A percentile compares a stretch with the other conserved stretches of the same genome.
These are phyloP conservation scores for Cucurbita moschata DNA, from an alignment of 306 rosid genomes.

Conservation along the genomic window DNA sequence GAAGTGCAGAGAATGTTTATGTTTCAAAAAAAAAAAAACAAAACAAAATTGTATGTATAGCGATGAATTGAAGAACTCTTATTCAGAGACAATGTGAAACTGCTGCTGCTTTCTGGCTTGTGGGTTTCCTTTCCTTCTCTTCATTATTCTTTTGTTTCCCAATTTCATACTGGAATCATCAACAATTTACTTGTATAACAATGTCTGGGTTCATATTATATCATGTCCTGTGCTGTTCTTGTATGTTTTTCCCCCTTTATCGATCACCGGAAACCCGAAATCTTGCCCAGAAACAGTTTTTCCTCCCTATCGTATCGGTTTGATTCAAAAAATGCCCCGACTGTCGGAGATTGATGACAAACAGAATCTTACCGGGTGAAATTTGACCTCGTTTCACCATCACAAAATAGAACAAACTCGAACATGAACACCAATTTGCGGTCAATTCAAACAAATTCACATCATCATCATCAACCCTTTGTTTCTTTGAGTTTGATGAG, in stretches of 20 bases:
- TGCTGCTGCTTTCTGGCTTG: background rate
- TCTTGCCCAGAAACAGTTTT: background rate
- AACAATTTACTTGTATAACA: slow-evolving; percentile 56
- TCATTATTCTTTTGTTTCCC: slow-evolving; percentile 40
- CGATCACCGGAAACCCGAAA: background rate
- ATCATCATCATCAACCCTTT: background rate
- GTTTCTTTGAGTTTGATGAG: background rate
- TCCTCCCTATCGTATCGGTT: no score
- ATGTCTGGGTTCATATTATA: slow-evolving; percentile 23
- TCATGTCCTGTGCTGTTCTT: slow-evolving; percentile 6
- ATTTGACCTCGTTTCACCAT: background rate
- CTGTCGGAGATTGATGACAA: background rate
- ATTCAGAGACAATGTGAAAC: background rate
- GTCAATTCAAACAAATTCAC: background rate
- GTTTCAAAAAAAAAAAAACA: background rate
- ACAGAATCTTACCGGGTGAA: background rate
- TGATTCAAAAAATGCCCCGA: background rate
- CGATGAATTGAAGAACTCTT: background rate
- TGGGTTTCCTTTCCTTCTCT: slow-evolving; percentile 17
- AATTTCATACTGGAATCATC: slow-evolving; percentile 44
- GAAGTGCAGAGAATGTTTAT: background rate
- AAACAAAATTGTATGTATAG: background rate
- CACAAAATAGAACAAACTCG: background rate
- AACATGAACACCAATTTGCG: no score
- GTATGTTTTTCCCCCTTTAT: background rate